Conservation (phyloP, 768 basidiomycete species). For the Epithele typhae region DNA sequence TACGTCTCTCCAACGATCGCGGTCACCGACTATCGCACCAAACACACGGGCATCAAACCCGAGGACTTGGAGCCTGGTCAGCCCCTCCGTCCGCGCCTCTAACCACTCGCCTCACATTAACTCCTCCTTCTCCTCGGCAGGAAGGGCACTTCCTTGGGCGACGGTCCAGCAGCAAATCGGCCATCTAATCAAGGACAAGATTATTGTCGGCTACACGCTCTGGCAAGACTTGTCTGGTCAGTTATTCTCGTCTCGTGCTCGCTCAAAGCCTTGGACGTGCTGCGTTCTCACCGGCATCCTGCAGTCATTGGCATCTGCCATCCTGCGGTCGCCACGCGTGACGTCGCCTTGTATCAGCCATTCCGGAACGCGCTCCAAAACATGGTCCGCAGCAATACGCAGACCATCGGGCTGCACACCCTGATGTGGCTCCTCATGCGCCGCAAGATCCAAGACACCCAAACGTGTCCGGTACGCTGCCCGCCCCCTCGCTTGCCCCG, state of each 20-base stretch:
- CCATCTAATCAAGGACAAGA: constrained; percentile 61
- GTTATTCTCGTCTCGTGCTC: constrained; percentile 8
- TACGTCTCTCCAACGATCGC: constrained; percentile 63
- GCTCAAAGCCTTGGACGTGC: constrained; percentile 6
- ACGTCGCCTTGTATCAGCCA: constrained; percentile 79
- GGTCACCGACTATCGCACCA: constrained; percentile 71
- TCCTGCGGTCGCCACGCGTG: constrained; percentile 71
- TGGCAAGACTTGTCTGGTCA: constrained; percentile 81
- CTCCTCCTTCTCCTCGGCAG: constrained; percentile 26
- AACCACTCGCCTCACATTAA: not conserved
- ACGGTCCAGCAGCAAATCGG: constrained; percentile 66
- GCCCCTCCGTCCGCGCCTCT: not conserved
- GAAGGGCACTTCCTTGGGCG: constrained; percentile 49
- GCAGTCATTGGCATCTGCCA: constrained; percentile 83
- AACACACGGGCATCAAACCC: constrained; percentile 52
- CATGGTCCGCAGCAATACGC: constrained; percentile 37
- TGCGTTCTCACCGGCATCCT: constrained; percentile 7
- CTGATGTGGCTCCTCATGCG: constrained; percentile 81
- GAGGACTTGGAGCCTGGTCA: constrained; percentile 37
- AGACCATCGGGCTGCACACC: constrained; percentile 70
- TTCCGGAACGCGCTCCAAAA: constrained; percentile 68
- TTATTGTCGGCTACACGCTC: constrained; percentile 71
- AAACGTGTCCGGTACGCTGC: constrained; percentile 61
- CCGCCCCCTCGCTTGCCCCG: too few relatives aligned
- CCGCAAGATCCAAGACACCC: constrained; percentile 68